A percentile compares a stretch with the other conserved stretches of the same genome.
phyloP scores from a whole-genome alignment of 2,329 filamentous ascomycete genomes.

The Metarhizium rileyi region DNA sequence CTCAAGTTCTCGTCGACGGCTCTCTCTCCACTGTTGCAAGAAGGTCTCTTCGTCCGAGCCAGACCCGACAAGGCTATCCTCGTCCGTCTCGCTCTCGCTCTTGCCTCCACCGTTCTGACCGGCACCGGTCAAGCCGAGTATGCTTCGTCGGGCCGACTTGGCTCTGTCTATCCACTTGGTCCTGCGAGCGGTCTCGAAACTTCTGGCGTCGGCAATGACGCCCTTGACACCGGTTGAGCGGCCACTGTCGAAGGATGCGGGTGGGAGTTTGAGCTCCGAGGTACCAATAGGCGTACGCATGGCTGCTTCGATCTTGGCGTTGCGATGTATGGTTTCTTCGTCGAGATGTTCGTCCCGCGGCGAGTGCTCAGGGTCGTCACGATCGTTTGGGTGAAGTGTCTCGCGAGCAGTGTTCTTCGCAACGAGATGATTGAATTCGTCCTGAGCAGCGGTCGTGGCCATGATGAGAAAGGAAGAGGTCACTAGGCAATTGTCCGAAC shows the following conservation, averaged over 20 bases:
- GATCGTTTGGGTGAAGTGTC: slow-evolving; percentile 48
- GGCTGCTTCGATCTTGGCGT: slow-evolving; percentile 48
- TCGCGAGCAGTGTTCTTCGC: slow-evolving; percentile 41
- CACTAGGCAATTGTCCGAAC: background rate
- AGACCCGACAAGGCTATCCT: slow-evolving; percentile 31
- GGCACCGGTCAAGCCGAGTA: slow-evolving; percentile 37
- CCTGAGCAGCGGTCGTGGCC: slow-evolving; percentile 52
- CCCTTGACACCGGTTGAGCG: slow-evolving; percentile 76
- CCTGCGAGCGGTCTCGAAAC: slow-evolving; percentile 59
- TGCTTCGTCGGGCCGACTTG: slow-evolving; percentile 42
- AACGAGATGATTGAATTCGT: slow-evolving; percentile 57
- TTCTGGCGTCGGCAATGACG: slow-evolving; percentile 74
- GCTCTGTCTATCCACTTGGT: slow-evolving; percentile 44
- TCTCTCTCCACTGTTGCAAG: slow-evolving; percentile 76
- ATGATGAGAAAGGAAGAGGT: slow-evolving; percentile 30
- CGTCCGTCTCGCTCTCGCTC: slow-evolving; percentile 38
- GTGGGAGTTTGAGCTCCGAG: slow-evolving; percentile 49
- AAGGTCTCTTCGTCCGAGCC: slow-evolving; percentile 70
- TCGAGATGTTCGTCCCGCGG: slow-evolving; percentile 46
- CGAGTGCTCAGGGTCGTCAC: slow-evolving; percentile 36
- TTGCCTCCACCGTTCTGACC: slow-evolving; percentile 12
- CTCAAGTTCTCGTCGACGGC: slow-evolving; percentile 68
- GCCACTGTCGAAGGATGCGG: slow-evolving; percentile 53
- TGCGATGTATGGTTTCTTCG: slow-evolving; percentile 45
- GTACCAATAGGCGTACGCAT: slow-evolving; percentile 53